A percentile compares a stretch with the other conserved stretches of the same genome.
Conservation (phyloP, 1,284 basidiomycete genomes). For the Cryptococcus sp. region DNA sequence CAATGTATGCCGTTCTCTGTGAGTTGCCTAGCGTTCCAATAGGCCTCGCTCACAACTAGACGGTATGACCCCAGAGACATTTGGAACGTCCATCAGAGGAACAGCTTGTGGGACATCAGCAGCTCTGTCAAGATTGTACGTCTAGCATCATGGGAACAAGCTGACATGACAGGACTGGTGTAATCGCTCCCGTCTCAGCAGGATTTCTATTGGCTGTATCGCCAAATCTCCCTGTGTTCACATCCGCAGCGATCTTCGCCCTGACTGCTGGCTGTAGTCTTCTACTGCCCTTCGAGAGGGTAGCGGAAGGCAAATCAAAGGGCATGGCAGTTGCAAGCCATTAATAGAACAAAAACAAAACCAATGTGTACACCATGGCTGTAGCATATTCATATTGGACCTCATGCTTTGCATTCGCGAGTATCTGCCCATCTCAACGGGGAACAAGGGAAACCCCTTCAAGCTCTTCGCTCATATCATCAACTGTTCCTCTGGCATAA, state of each 20-base stretch:
- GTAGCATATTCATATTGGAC: too few species aligned
- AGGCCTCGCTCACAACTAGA: constrained; percentile 22
- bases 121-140: constrained; percentile 77
- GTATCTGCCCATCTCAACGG: background rate
- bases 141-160: constrained; percentile 14
- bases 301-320: constrained; percentile 13
- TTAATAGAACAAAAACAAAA: too few species aligned
- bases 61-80: constrained; percentile 86
- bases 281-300: constrained; percentile 52
- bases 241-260: constrained; percentile 65
- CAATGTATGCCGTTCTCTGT: constrained; percentile 89
- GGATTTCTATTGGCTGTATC: constrained; percentile 71
- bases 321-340: background rate
- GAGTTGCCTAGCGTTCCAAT: constrained; percentile 50
- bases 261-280: constrained; percentile 65
- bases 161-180: constrained; percentile 64
- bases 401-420: too few species aligned
- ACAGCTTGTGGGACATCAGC: constrained; percentile 89
- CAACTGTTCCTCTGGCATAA: constrained; percentile 20
- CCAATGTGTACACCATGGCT: too few species aligned
- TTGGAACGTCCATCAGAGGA: constrained; percentile 75
- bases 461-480: constrained; percentile 19
- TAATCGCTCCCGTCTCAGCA: constrained; percentile 81
- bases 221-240: constrained; percentile 71
- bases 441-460: background rate